A percentile compares a stretch with the other conserved stretches of the same genome.
Conservation (phyloP, 2,329 filamentous ascomycete genomes). For the Zymoseptoria tritici region DNA sequence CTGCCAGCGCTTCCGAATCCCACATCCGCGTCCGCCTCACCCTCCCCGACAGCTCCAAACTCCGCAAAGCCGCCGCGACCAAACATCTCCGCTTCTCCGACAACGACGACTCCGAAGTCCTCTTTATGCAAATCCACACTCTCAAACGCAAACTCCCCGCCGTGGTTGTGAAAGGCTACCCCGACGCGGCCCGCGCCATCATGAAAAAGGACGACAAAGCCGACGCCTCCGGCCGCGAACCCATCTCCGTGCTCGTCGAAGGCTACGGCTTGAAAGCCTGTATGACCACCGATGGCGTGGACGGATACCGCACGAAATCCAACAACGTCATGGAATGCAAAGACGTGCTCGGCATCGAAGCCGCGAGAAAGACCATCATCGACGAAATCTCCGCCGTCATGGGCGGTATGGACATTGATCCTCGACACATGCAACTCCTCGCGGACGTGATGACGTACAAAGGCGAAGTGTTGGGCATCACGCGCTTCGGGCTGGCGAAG, state of each 20-base stretch:
- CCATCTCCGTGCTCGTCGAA: slow-evolving; percentile 64
- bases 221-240: slow-evolving; percentile 56
- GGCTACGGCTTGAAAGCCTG: slow-evolving; percentile 84
- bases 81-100: slow-evolving; percentile 4
- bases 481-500: slow-evolving; percentile 89
- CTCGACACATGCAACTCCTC: slow-evolving; percentile 92
- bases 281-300: slow-evolving; percentile 88
- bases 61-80: slow-evolving; percentile 14
- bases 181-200: slow-evolving; percentile 76
- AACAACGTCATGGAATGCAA: slow-evolving; percentile 89
- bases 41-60: slow-evolving; percentile 39
- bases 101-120: slow-evolving; percentile 50
- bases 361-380: slow-evolving; percentile 81
- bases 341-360: slow-evolving; percentile 88
- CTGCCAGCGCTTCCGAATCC: slow-evolving; percentile 20
- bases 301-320: slow-evolving; percentile 64
- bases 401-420: slow-evolving; percentile 91
- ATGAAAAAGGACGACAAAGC: slow-evolving; percentile 68
- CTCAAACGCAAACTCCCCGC: slow-evolving; percentile 73
- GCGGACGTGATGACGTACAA: slow-evolving; percentile 99
- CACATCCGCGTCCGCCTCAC: slow-evolving; percentile 64
- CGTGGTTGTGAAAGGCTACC: slow-evolving; percentile 84
- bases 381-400: slow-evolving; percentile 83
- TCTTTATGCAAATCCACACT: slow-evolving; percentile 73
- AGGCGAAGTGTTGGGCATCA: slow-evolving; percentile 92